A percentile compares a stretch with the other conserved stretches of the same genome.
These are phyloP conservation scores for Quercus bicolor DNA, from an alignment of 306 rosid genomes.

Conservation along the genomic window DNA sequence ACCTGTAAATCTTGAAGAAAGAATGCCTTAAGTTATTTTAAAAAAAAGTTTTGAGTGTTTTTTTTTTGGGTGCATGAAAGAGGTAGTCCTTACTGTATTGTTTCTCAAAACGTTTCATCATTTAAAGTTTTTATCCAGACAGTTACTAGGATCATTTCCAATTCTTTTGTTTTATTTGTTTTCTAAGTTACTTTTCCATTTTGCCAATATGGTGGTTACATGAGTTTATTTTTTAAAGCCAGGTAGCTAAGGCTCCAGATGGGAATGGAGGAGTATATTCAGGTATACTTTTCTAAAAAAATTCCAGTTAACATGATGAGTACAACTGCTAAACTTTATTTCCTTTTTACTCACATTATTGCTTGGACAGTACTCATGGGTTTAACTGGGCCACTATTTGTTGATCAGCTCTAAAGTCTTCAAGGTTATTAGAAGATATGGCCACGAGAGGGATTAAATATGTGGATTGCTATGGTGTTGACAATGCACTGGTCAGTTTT, in stretches of 20 bases:
- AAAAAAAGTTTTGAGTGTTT: too few relatives aligned
- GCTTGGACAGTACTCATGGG: constrained; percentile 6
- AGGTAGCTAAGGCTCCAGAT: constrained; percentile 97
- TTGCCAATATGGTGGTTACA: constrained; percentile 20
- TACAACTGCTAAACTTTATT: constrained; percentile 16
- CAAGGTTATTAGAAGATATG: constrained; percentile 90
- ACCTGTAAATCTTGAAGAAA: background rate
- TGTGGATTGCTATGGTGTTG: constrained; percentile 96
- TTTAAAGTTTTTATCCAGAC: background rate
- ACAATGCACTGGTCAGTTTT: constrained; percentile 80
- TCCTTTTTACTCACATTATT: constrained; percentile 9
- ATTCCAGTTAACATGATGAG: background rate
- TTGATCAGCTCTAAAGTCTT: constrained; percentile 69
- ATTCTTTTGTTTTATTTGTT: background rate
- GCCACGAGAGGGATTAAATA: constrained; percentile 82
- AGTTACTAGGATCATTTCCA: background rate
- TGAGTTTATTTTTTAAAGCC: constrained; percentile 41
- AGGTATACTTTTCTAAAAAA: constrained; percentile 39
- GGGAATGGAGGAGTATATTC: constrained; percentile 98
- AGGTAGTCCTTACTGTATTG: background rate
- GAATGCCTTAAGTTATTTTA: background rate
- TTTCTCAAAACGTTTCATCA: background rate
- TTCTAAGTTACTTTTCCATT: constrained; percentile 20
- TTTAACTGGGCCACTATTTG: constrained; percentile 3
- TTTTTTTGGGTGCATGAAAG: background rate